phyloP scores from a whole-genome alignment of 2,329 filamentous ascomycete genomes.

The Diaporthe sp. region DNA sequence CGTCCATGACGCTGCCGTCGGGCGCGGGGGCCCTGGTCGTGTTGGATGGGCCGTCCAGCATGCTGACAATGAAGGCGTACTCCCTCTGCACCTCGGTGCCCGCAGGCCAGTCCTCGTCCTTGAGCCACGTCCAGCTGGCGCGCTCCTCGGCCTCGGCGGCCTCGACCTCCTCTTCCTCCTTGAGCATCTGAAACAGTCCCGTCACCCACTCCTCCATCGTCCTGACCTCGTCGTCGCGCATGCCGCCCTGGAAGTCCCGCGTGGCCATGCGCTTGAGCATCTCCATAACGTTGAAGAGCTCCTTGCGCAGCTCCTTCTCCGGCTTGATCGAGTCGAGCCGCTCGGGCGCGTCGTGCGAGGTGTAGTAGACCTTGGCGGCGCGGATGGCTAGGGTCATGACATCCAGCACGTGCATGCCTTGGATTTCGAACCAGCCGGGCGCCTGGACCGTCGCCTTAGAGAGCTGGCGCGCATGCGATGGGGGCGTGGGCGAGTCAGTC shows the following conservation, averaged over 20 bases:
- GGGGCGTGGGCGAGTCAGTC: conserved; percentile 41
- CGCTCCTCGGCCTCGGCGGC: conserved; percentile 78
- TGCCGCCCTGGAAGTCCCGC: conserved; percentile 86
- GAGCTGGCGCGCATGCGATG: conserved; percentile 41
- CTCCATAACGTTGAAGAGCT: conserved; percentile 89
- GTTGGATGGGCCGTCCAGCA: conserved; percentile 57
- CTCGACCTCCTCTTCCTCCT: conserved; percentile 83
- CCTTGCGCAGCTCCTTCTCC: conserved; percentile 86
- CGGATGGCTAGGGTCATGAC: conserved; percentile 95
- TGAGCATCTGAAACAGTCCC: conserved; percentile 82
- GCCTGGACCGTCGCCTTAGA: conserved; percentile 52
- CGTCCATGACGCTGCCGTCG: conserved; percentile 59
- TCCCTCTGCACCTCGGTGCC: conserved; percentile 79
- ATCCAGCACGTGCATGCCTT: conserved; percentile 93
- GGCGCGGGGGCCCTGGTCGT: conserved; percentile 36
- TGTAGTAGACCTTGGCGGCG: conserved; percentile 97
- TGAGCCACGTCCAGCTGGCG: conserved; percentile 84
- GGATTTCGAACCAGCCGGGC: conserved; percentile 85
- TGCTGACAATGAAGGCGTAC: conserved; percentile 83
- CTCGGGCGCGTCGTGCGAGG: conserved; percentile 88
- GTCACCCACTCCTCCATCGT: conserved; percentile 84
- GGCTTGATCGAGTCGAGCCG: conserved; percentile 88
- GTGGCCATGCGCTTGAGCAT: conserved; percentile 92
- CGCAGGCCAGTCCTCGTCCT: conserved; percentile 80
- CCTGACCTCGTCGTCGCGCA: conserved; percentile 82